Base-by-base conservation (phyloP, 2,329 filamentous ascomycete genomes). In the Delphinella strobiligena region DNA sequence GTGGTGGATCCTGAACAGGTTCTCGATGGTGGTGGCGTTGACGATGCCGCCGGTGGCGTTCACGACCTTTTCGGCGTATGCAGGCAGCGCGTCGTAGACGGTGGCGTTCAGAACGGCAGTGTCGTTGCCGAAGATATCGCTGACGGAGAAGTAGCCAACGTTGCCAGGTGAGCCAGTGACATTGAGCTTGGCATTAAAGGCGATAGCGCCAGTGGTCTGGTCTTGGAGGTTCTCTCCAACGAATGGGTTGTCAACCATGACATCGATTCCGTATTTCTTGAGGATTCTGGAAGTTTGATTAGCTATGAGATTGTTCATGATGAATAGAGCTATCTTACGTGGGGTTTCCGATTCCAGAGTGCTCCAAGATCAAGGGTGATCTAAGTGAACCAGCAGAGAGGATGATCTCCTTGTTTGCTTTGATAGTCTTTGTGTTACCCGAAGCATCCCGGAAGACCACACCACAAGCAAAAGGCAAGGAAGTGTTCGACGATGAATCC, bases 1-100 rank as follows among this genome's bases (percentile, higher is more conserved):
- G 43, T 71, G 58, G 50, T 73, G 67, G 3, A 66, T 52, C 5
- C 52, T 51, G 16, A 73, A 57, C 50, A 73, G 66, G 2, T 66
- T 51, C 5, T 53, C 51, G 15, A 72, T 56, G 2, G 70, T 50
- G 11, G 51, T 49, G 42, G 67, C 57, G 19, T 71, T 43, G 11
- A 58, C 54, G 11, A 54, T 41, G 4, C 52, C 46, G 8, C 50
- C 50, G 3, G 49, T 53, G 2, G 47, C 43, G 34, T 51, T 47
- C 12, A 56, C 54, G 22, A 47, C 41, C 8, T 31, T 34, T 2
- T 42, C 31, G 11, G 55, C 58, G 22, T 58, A 60, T 11, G 34
- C 24, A 14, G 49, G 47, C 7, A 56, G 43, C 16, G 54, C 53
- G 15, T 51, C 39, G 3, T 36, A 36, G 16, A 59, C 9, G 15